Base-by-base conservation (phyloP, 2,329 filamentous ascomycete species). In the Penicillium sp. region DNA sequence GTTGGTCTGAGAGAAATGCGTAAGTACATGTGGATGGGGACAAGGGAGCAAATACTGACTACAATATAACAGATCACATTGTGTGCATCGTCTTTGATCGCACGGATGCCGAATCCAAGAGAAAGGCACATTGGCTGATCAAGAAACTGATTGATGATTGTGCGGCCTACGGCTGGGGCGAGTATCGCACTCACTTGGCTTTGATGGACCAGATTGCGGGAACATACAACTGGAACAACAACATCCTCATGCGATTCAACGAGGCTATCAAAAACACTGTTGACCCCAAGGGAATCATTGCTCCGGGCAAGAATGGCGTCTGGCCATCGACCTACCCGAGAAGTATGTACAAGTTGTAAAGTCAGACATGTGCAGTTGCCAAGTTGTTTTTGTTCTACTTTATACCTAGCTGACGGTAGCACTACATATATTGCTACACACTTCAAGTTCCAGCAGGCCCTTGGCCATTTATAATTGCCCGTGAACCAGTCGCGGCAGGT, bases 1-100 rank as follows among this genome's bases (percentile, higher is more conserved):
- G 70, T 79, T 4, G 75, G 75, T 8, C 69, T 74, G 50, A 67
- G 77, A 9, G 76, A 79, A 60, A 78, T 79, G 69, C 77, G 49
- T 53, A 46, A 36, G 26, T 28, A 28, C 26, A 11, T 8, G 26
- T 28, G 10, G 4, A 10, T 11, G 1, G 2, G 3, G 8, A 11
- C 10, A 4, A 28, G 13, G 10, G 10, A 20, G 26, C 26, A 11
- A 11, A 28, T 11, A 10, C 26, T 28, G 13, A 28, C 13, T 20
- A 20, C 18, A 20, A 20, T 20, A 3, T 20, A 20, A 20, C 18
- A 20, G 18, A 20, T 4, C 18, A 20, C 18, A 20, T 20, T 20
- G 18, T 20, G 18, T 20, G 18, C 18, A 20, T 20, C 18, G 18
- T 20, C 18, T 20, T 20, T 20, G 18, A 20, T 20, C 18, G 18